phyloP scores from a whole-genome alignment of 129 eudicot species.

The Ambrosia trifida region DNA sequence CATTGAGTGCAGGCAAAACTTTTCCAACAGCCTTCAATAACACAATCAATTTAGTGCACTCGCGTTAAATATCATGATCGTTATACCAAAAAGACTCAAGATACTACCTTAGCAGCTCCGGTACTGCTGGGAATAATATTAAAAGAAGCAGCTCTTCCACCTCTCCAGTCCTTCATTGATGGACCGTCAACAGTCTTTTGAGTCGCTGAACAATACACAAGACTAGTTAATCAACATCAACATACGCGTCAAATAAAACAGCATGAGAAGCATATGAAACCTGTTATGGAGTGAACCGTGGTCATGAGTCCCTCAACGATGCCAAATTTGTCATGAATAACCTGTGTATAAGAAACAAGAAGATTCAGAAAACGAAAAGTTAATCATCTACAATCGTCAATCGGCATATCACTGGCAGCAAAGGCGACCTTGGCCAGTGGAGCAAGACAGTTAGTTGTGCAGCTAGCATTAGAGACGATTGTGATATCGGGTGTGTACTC shows the following conservation, averaged over 20 bases:
- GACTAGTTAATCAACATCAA: neutral
- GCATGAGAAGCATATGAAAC: constrained; percentile 23
- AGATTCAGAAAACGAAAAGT: neutral
- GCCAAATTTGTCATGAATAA: constrained; percentile 71
- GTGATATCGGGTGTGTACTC: constrained; percentile 36
- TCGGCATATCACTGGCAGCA: neutral
- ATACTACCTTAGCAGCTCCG: constrained; percentile 77
- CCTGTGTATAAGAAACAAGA: constrained; percentile 34
- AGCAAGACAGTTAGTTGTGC: constrained; percentile 39
- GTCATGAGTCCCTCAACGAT: constrained; percentile 86
- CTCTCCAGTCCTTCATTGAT: constrained; percentile 86
- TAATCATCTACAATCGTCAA: neutral
- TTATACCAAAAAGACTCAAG: neutral
- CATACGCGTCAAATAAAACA: neutral
- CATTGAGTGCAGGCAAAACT: constrained; percentile 73
- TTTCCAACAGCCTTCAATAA: constrained; percentile 70
- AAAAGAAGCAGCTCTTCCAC: constrained; percentile 85
- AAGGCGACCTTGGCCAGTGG: constrained; percentile 30
- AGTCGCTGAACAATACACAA: constrained; percentile 45
- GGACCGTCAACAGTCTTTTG: constrained; percentile 87
- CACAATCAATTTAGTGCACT: neutral
- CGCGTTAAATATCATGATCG: neutral
- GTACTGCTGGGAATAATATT: constrained; percentile 86
- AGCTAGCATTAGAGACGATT: constrained; percentile 36
- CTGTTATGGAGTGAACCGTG: constrained; percentile 67